These are phyloP conservation scores for Cucumis cinereus DNA, from an alignment of 306 rosid genomes.

Conservation along the genomic window DNA sequence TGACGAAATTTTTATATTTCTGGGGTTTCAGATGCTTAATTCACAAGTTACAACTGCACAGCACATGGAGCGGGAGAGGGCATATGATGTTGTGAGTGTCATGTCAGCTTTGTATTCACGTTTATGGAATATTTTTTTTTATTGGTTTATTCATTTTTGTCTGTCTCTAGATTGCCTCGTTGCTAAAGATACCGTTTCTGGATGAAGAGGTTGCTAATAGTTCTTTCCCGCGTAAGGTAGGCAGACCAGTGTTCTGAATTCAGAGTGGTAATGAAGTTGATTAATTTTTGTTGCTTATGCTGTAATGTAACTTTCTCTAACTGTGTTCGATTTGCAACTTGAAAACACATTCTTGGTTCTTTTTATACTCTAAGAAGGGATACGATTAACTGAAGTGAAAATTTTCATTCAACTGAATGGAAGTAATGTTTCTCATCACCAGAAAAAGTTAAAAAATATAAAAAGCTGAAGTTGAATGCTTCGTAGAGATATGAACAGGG, in stretches of 20 bases:
- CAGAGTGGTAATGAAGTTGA: not conserved
- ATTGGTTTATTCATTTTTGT: not conserved
- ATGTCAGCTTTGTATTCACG: not conserved
- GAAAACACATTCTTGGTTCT: not conserved
- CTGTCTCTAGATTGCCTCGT: slow-evolving; percentile 44
- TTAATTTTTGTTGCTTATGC: not conserved
- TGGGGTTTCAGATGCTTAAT: slow-evolving; percentile 61
- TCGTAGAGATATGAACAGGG: not conserved
- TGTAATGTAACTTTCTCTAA: not conserved
- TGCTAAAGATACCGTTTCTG: slow-evolving; percentile 72
- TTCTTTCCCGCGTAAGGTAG: slow-evolving; percentile 82
- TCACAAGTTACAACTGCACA: slow-evolving; percentile 50
- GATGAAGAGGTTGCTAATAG: slow-evolving; percentile 72
- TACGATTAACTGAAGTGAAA: not conserved
- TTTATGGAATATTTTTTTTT: slow-evolving; percentile 1
- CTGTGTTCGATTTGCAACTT: not conserved
- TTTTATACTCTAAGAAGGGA: not conserved
- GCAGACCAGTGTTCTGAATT: not conserved
- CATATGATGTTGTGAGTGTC: slow-evolving; percentile 70
- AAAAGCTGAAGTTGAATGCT: not conserved
- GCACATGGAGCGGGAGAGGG: slow-evolving; percentile 74
- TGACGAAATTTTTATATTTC: slow-evolving; percentile 4
- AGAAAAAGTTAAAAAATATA: too few species aligned
- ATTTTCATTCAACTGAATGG: not conserved
- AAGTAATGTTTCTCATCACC: not conserved